Conservation (phyloP, 345 rosid species). For the Orychophragmus violaceus region DNA sequence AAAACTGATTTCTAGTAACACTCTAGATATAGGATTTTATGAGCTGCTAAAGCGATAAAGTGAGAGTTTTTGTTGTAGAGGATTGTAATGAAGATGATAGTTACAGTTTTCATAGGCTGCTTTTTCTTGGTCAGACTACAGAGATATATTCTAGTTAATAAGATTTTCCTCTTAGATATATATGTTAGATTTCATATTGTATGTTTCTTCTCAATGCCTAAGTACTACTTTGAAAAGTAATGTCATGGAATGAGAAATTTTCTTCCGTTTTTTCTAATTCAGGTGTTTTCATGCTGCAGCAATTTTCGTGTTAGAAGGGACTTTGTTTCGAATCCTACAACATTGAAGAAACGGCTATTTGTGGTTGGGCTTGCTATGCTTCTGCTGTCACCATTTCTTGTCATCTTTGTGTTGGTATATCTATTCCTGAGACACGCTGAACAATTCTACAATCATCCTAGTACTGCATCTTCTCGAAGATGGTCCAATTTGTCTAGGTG, state of each 20-base stretch:
- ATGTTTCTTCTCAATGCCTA: too few species aligned
- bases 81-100: too few species aligned
- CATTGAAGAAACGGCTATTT: slow-evolving; percentile 77
- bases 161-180: too few species aligned
- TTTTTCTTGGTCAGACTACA: too few species aligned
- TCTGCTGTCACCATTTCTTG: slow-evolving; percentile 90
- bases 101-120: too few species aligned
- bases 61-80: too few species aligned
- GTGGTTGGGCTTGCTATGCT: slow-evolving; percentile 86
- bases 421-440: slow-evolving; percentile 96
- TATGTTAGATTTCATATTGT: too few species aligned
- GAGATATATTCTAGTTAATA: too few species aligned
- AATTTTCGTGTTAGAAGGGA: slow-evolving; percentile 84
- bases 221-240: too few species aligned
- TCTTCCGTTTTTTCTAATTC: slow-evolving; percentile 28
- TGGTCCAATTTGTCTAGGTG: slow-evolving; percentile 98
- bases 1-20: not conserved
- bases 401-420: slow-evolving; percentile 92
- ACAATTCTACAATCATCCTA: slow-evolving; percentile 94
- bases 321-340: slow-evolving; percentile 72
- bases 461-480: slow-evolving; percentile 92
- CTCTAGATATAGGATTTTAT: too few species aligned
- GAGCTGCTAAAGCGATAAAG: too few species aligned
- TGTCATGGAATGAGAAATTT: not conserved
- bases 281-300: slow-evolving; percentile 45